A percentile compares a stretch with the other conserved stretches of the same genome.
phyloP scores from a whole-genome alignment of 768 basidiomycete species.

The Kwoniella dendrophila region DNA sequence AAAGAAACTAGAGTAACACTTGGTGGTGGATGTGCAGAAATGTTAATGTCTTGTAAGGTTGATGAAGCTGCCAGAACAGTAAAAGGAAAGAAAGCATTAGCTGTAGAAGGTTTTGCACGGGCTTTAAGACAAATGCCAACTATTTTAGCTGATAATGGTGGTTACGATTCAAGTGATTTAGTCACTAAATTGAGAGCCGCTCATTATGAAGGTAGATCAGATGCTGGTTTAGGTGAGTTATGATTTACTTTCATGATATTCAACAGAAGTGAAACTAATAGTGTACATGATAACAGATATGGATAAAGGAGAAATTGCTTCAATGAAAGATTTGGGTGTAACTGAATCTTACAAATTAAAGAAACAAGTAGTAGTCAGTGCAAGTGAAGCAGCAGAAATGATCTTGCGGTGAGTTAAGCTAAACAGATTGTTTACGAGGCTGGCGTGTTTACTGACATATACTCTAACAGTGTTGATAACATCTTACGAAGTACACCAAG shows the following conservation, averaged over 20 bases:
- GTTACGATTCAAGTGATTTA: conserved; percentile 94
- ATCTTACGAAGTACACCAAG: conserved; percentile 83
- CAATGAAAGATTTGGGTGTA: conserved; percentile 83
- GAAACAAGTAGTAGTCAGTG: conserved; percentile 88
- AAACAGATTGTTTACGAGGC: neutral
- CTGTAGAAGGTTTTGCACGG: conserved; percentile 84
- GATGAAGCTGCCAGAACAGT: conserved; percentile 83
- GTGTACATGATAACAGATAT: conserved; percentile 68
- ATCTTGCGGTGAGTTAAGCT: conserved; percentile 72
- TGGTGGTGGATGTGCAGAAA: conserved; percentile 97
- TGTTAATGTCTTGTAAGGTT: conserved; percentile 93
- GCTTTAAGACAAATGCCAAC: conserved; percentile 91
- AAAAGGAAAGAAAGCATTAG: conserved; percentile 93
- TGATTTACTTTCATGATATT: conserved; percentile 3
- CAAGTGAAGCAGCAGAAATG: conserved; percentile 97
- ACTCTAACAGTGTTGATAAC: conserved; percentile 75
- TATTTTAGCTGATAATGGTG: conserved; percentile 95
- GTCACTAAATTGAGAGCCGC: conserved; percentile 86
- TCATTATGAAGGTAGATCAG: conserved; percentile 83
- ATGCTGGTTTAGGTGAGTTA: conserved; percentile 81
- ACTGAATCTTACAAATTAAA: conserved; percentile 99
- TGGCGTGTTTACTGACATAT: neutral
- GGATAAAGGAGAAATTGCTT: conserved; percentile 78
- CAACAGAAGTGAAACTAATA: neutral
- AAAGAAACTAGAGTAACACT: conserved; percentile 93